phyloP scores from a whole-genome alignment of 306 rosid species.

The Adenanthera pavonina region DNA sequence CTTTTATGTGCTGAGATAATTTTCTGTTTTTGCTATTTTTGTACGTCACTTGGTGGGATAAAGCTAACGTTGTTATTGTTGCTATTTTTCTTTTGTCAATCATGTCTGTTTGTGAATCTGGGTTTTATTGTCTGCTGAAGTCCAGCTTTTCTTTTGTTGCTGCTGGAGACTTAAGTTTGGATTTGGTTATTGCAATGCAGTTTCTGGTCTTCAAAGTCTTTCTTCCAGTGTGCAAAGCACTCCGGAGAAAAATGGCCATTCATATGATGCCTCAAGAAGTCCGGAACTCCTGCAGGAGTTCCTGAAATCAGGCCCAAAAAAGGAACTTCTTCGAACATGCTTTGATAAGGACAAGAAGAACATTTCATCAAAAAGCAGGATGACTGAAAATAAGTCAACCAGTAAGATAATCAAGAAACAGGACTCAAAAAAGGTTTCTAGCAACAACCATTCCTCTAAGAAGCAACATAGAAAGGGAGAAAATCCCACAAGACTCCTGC shows the following conservation, averaged over 20 bases:
- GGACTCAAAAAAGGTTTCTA: slow-evolving; percentile 70
- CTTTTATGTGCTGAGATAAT: slow-evolving; percentile 20
- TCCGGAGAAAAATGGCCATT: slow-evolving; percentile 78
- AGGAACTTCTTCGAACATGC: slow-evolving; percentile 67
- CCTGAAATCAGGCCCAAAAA: slow-evolving; percentile 76
- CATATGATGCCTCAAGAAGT: slow-evolving; percentile 79
- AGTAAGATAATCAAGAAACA: slow-evolving; percentile 76
- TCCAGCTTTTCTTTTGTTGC: slow-evolving; percentile 38
- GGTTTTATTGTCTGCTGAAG: slow-evolving; percentile 6
- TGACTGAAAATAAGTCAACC: slow-evolving; percentile 64
- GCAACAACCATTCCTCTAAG: slow-evolving; percentile 61
- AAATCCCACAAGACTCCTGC: slow-evolving; percentile 71
- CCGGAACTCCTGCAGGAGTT: slow-evolving; percentile 77
- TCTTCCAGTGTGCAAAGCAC: slow-evolving; percentile 85
- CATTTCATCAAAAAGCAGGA: slow-evolving; percentile 56
- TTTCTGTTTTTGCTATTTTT: slow-evolving; percentile 8
- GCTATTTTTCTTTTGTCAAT: slow-evolving; percentile 21
- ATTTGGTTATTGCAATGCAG: slow-evolving; percentile 52
- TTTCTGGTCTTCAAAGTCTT: slow-evolving; percentile 79
- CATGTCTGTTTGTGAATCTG: neutral
- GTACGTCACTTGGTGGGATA: no score
- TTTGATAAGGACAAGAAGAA: slow-evolving; percentile 69
- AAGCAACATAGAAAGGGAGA: slow-evolving; percentile 91
- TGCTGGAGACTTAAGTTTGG: slow-evolving; percentile 19
- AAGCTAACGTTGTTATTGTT: neutral